Base-by-base conservation (phyloP, 2,329 filamentous ascomycete genomes). In the Xylaria arbuscula region DNA sequence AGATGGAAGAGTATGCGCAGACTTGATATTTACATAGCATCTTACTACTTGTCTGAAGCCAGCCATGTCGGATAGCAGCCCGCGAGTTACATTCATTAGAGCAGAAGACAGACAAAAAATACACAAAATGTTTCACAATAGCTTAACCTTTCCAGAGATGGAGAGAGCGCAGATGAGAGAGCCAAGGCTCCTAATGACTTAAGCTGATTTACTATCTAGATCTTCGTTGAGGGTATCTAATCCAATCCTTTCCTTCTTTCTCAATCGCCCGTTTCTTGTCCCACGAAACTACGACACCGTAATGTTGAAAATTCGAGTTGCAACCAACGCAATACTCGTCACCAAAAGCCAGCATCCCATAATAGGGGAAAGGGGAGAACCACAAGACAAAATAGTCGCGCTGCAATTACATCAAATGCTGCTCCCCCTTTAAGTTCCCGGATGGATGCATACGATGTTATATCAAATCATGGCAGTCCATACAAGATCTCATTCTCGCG, bases 161-260 rank as follows among this genome's bases (percentile, higher is more conserved):
- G 5, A 28, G 10, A 22, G 45, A 22, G 4, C 1, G 51, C 17
- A 22, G 32, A 15, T 4, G 28, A 22, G 24, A 32, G 34, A 38
- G 6, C 8, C 13, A 55, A 22, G 7, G 17, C 9, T 13, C 7
- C n/a, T 22, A 19, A 34, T 38, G 11, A 55, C 19, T 54, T 11
- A 36, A 42, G n/a, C 59, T 24, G 56, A 58, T 64, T 66, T 50
- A 54, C 51, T 24, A 38, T 65, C 62, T 72, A 74, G 70, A 73
- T 73, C 54, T 72, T 72, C 61, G 73, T 74, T 74, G 73, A 75
- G 72, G 70, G 70, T 73, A 75, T 75, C 72, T 72, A 73, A 66
- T 58, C 34, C 53, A 32, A 48, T 42, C 40, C 28, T 28, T 28
- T 53, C 15, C 11, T 9, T 17, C 28, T 24, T 28, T 45, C 19